Evolutionary conservation across 306 rosid genomes (phyloP).

Genomic region (Geum urbanum): DNA sequence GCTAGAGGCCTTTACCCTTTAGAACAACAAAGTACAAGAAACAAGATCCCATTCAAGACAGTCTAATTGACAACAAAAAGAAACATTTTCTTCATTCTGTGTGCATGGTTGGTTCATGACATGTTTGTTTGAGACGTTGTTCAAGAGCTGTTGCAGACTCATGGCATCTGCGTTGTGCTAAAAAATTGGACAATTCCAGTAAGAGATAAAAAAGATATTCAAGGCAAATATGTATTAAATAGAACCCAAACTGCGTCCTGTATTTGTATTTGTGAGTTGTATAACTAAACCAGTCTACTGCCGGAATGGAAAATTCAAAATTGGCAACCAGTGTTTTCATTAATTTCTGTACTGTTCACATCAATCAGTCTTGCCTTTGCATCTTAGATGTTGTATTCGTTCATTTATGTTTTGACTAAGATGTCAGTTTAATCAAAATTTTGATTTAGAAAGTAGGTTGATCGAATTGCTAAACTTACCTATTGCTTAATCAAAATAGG

Average conservation of each 20-base stretch:
- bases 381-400: no score
- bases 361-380: no score
- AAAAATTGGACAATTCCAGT: background rate
- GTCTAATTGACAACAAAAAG: background rate
- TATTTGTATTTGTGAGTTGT: background rate
- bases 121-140: background rate
- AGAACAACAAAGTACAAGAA: background rate
- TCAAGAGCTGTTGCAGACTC: background rate
- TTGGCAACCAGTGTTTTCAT: background rate
- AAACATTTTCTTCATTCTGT: background rate
- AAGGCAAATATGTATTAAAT: background rate
- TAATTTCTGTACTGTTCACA: no score
- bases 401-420: no score
- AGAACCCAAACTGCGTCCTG: background rate
- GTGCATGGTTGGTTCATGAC: background rate
- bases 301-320: background rate
- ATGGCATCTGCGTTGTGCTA: background rate
- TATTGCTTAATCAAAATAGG: conserved; percentile 41
- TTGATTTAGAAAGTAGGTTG: background rate
- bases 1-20: background rate
- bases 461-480: conserved; percentile 4
- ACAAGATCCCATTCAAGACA: background rate
- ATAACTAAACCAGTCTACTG: background rate
- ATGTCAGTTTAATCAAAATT: no score
- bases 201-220: background rate